Base-by-base conservation (phyloP, 306 rosid genomes). In the Quercus parvula region DNA sequence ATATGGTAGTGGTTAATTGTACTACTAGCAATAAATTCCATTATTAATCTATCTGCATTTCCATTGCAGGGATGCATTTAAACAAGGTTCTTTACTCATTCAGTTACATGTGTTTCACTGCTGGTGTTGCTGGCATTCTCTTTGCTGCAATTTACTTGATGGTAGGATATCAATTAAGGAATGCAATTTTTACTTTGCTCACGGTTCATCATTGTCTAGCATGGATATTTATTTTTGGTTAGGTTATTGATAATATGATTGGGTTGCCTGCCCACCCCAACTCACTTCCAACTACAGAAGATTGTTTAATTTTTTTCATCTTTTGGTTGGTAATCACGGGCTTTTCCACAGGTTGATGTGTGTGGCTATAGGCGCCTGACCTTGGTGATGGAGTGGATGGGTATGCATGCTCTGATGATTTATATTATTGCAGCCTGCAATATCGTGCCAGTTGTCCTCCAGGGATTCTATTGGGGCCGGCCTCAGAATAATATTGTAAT, bases 1-100 rank as follows among this genome's bases (percentile, higher is more conserved):
- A 66, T 66, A 18, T 67, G 44, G 44, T 6, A 64, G 41, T 8
- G 51, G 15, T 18, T 35, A 17, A 6, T 66, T 1, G 13, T 24
- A 3, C 71, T 7, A 19, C 25, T 66, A 30, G 1, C 13, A 66
- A 22, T 31, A 15, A 15, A 64, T 31, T 66, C 24, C 25, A 67
- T 67, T 5, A 19, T 59, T 77, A 74, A 44, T 52, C 56, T 14
- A 4, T 13, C 30, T 71, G 56, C 28, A 58, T 17, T 31, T 1
- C 33, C 1, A 67, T 71, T 83, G 85, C 75, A 88, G 91, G 91
- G 4, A 88, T 96, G 97, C 96, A 89, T 83, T 81, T 91, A 84
- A 96, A 96, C 85, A 96, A 96, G 91, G 93, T 88, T 84, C 94
- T 93, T 51, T 96, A 96, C 84, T 31, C 97, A 17, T 83, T 91